phyloP scores from a whole-genome alignment of 176 grass and related monocot genomes.

The Carex scoparia region DNA sequence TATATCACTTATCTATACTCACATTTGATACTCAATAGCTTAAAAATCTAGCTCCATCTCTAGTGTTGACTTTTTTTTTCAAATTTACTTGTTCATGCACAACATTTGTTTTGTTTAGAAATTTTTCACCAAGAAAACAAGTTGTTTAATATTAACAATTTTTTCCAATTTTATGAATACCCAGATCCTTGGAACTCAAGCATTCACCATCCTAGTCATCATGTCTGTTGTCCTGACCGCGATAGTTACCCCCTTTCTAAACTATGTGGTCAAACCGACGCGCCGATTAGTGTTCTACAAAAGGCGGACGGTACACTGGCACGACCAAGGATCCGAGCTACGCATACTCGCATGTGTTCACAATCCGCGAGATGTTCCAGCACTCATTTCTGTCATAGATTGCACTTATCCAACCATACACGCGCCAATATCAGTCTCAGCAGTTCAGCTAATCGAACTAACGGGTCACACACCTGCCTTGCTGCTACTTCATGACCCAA shows the following conservation, averaged over 20 bases:
- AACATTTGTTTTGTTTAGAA: not conserved
- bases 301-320: constrained; percentile 54
- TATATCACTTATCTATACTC: too few species aligned
- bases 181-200: constrained; percentile 51
- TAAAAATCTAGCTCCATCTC: not conserved
- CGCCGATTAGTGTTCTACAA: constrained; percentile 58
- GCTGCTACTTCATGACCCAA: constrained; percentile 38
- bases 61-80: not conserved
- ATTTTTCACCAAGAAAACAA: not conserved
- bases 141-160: not conserved
- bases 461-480: constrained; percentile 45
- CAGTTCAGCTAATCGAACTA: constrained; percentile 70
- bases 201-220: constrained; percentile 67
- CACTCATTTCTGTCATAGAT: constrained; percentile 45
- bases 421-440: constrained; percentile 41
- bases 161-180: not conserved
- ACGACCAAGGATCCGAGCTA: constrained; percentile 46
- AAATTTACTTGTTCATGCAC: not conserved
- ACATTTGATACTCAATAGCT: too few species aligned
- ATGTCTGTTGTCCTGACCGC: constrained; percentile 54
- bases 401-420: constrained; percentile 32
- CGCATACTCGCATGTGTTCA: constrained; percentile 54
- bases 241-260: constrained; percentile 40
- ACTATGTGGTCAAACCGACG: constrained; percentile 45
- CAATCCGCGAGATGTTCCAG: constrained; percentile 44